phyloP scores from a whole-genome alignment of 768 basidiomycete species.

The Pulveroboletus sp. region DNA sequence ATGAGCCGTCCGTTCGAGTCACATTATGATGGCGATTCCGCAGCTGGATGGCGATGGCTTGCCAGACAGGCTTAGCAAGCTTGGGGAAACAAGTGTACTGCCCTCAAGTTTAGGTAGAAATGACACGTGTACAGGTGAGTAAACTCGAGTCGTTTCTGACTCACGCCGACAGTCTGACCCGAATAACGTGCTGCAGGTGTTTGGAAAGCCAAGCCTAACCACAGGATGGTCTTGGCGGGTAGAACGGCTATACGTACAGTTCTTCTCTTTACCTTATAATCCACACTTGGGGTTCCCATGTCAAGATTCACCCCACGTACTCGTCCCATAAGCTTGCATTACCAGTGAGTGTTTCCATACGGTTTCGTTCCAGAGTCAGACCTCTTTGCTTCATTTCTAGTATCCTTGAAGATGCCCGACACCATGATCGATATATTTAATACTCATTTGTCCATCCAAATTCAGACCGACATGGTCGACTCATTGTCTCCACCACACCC shows the following conservation, averaged over 20 bases:
- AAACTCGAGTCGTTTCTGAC: constrained; percentile 4
- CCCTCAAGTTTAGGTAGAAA: background rate
- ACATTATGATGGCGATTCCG: background rate
- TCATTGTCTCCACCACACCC: constrained; percentile 20
- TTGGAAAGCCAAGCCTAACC: constrained; percentile 13
- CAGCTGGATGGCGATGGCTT: background rate
- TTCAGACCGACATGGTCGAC: constrained; percentile 16
- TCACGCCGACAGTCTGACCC: constrained; percentile 1
- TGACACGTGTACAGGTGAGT: background rate
- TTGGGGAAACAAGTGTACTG: background rate
- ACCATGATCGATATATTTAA: background rate
- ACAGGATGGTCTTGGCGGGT: background rate
- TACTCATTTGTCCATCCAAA: background rate
- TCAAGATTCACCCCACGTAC: background rate
- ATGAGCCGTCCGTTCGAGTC: background rate
- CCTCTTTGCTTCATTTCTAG: constrained; percentile 1
- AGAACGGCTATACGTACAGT: background rate
- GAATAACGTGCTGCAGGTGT: background rate
- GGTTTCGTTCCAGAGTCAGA: background rate
- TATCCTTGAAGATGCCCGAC: constrained; percentile 1
- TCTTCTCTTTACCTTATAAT: constrained; percentile 7
- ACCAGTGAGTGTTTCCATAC: constrained; percentile 5
- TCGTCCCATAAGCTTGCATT: background rate
- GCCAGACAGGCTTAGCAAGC: background rate
- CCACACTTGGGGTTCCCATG: background rate